phyloP scores from a whole-genome alignment of 2,329 filamentous ascomycete genomes.

The Cephalotrichum gorgonifer region DNA sequence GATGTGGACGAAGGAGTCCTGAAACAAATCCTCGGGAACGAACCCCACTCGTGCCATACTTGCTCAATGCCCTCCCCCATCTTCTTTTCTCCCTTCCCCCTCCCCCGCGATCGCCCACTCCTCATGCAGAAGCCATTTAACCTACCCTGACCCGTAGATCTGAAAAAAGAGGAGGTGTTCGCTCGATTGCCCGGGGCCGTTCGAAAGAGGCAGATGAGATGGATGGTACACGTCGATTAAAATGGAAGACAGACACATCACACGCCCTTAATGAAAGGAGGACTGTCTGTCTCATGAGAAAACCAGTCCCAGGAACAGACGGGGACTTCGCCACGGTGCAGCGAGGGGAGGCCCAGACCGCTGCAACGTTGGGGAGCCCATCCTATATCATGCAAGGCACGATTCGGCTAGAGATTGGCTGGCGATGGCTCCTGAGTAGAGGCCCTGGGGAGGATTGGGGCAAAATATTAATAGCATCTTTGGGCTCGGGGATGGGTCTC shows the following conservation, averaged over 20 bases:
- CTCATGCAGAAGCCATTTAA: conserved; percentile 5
- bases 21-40: conserved; percentile 1
- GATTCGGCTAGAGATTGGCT: not conserved
- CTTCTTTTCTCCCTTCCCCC: not conserved
- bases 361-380: not conserved
- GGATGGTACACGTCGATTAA: not conserved
- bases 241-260: too few species aligned
- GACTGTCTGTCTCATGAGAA: not conserved
- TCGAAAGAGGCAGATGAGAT: not conserved
- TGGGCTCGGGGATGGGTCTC: not conserved
- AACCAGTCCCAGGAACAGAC: not conserved
- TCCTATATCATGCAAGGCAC: conserved; percentile 1
- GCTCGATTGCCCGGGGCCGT: not conserved
- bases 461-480: not conserved
- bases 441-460: not conserved
- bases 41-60: not conserved
- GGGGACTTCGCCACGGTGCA: not conserved
- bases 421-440: not conserved
- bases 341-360: too few species aligned
- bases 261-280: conserved; percentile 2
- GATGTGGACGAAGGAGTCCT: not conserved
- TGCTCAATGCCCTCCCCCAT: not conserved
- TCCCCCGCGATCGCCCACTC: not conserved
- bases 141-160: conserved; percentile 2
- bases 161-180: not conserved